phyloP scores from a whole-genome alignment of 1,284 basidiomycete species.

The Microbotryomycetes sp. region DNA sequence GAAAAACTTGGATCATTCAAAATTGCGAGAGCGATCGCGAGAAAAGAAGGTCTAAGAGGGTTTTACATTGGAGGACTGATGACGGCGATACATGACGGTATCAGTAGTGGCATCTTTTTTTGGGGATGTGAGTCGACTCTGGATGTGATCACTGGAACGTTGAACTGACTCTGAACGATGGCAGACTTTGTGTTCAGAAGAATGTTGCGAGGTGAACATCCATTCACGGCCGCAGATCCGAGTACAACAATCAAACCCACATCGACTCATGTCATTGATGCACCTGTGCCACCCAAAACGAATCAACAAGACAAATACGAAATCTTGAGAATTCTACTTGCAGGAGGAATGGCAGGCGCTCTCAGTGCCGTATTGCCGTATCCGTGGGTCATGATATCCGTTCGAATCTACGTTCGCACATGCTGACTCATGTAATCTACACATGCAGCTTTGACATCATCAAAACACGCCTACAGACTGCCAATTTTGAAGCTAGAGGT shows the following conservation, averaged over 20 bases:
- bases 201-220: constrained; percentile 28
- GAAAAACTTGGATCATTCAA: constrained; percentile 35
- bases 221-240: constrained; percentile 15
- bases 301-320: constrained; percentile 21
- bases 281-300: constrained; percentile 7
- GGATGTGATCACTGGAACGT: neutral
- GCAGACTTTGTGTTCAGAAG: constrained; percentile 35
- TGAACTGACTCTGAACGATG: neutral
- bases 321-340: constrained; percentile 32
- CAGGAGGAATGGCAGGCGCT: constrained; percentile 36
- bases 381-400: constrained; percentile 28
- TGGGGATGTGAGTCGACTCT: constrained; percentile 27
- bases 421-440: neutral
- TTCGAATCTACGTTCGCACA: neutral
- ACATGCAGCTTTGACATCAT: constrained; percentile 34
- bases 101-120: constrained; percentile 39
- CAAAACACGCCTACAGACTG: constrained; percentile 36
- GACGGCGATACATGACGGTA: constrained; percentile 37
- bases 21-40: constrained; percentile 36
- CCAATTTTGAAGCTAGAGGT: constrained; percentile 24
- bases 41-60: constrained; percentile 34
- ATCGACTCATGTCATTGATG: neutral
- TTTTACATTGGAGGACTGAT: constrained; percentile 40
- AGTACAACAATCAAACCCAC: neutral
- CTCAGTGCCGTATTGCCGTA: constrained; percentile 37